Evolutionary conservation across 345 rosid species (phyloP).

Genomic region (Fremontodendron californicum): DNA sequence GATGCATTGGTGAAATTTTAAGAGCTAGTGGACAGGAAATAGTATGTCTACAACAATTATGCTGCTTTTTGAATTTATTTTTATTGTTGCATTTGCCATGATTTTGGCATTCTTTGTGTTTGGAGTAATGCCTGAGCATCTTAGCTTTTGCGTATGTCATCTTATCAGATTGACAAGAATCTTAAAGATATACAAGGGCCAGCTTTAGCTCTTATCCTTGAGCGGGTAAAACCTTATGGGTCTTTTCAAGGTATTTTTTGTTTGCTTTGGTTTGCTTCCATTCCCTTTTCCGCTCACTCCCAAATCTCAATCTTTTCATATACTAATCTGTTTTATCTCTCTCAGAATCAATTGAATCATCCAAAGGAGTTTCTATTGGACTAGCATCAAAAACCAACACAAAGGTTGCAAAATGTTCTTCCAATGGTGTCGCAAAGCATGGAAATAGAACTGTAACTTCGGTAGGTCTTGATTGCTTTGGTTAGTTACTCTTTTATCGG

Average conservation of each 20-base stretch:
- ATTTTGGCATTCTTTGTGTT: constrained; percentile 5
- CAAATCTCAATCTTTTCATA: not conserved
- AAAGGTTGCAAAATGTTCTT: constrained; percentile 55
- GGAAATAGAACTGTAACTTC: constrained; percentile 49
- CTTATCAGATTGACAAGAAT: constrained; percentile 68
- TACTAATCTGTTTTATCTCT: constrained; percentile 25
- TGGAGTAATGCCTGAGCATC: not conserved
- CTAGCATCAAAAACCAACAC: constrained; percentile 49
- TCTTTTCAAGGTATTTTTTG: constrained; percentile 56
- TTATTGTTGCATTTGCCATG: not conserved
- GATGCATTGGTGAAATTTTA: constrained; percentile 71
- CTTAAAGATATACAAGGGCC: constrained; percentile 88
- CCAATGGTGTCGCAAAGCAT: constrained; percentile 67
- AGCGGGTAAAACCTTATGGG: constrained; percentile 61
- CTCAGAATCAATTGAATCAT: constrained; percentile 58
- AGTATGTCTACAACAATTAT: constrained; percentile 34
- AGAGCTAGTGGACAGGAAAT: constrained; percentile 79
- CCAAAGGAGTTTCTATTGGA: constrained; percentile 45
- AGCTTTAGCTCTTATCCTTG: constrained; percentile 75
- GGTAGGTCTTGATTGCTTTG: constrained; percentile 44
- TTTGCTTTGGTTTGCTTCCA: constrained; percentile 15
- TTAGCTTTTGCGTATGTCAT: not conserved
- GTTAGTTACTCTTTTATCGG: constrained; percentile 5
- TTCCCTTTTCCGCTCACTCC: not conserved
- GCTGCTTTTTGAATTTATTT: not conserved